Evolutionary conservation across 1,284 basidiomycete species (phyloP), one percentile per base, ranked within the genome.

Genomic region (Leccinum subrobustum): DNA sequence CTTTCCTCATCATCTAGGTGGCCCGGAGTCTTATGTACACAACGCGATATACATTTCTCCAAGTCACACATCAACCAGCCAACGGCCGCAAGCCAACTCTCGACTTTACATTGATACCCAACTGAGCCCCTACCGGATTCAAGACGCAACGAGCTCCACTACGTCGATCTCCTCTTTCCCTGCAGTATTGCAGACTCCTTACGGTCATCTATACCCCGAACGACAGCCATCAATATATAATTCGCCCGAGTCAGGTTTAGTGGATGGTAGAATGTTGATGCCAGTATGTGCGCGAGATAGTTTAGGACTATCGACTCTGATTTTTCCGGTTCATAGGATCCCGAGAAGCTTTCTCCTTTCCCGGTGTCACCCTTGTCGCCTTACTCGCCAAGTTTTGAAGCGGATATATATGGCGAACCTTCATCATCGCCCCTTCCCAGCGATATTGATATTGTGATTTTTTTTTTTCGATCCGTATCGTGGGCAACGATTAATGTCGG

Each of bases 51-150:
- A 42, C 44, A n/a, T 25, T 42, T 6, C 25, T 33, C 14, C 20
- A 2, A 55, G 9, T 1, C 50, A 50, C 12, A 4, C 5, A 14
- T 6, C 59, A 29, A 48, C 16, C 27, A 42, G 33, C 29, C 65
- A 61, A 47, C 62, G 60, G 4, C 65, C 54, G 3, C 66, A 55
- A 37, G 12, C 6, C 25, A 57, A 33, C 27, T 62, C 54, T 16
- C 66, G 16, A 23, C 70, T 73, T 35, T 27, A 61, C 9, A 66
- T 70, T 1, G 1, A 71, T 33, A 70, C 69, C 2, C 60, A 62
- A 39, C 31, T 70, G 50, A 37, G 27, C 33, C 12, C 37, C 29
- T 50, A 4, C 47, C 59, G 29, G 25, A 23, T 47, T 7, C 50
- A 56, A 25, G 67, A 66, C 42, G 47, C 61, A 12, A 72, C 60